phyloP scores from a whole-genome alignment of 257 asterid species.

The Nemophila menziesii region DNA sequence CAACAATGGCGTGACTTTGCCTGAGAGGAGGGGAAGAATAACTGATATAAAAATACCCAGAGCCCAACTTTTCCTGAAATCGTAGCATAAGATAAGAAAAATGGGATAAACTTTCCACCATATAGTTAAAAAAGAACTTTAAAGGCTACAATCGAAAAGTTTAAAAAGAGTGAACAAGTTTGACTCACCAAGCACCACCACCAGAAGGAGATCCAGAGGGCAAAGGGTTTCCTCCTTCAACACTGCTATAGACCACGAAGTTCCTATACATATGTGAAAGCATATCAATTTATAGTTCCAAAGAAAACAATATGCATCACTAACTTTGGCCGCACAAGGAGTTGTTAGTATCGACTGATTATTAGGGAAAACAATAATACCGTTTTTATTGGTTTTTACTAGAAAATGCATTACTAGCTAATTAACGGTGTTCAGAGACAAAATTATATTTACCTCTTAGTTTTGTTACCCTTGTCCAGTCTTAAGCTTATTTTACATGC shows the following conservation, averaged over 20 bases:
- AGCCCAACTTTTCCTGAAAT: slow-evolving; percentile 2
- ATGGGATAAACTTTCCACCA: background rate
- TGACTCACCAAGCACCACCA: background rate
- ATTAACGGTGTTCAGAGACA: background rate
- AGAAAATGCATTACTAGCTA: background rate
- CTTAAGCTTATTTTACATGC: slow-evolving; percentile 2
- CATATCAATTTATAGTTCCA: background rate
- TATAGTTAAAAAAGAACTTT: too few species aligned
- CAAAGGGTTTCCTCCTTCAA: slow-evolving; percentile 1
- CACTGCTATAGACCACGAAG: slow-evolving; percentile 1
- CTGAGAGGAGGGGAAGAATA: background rate
- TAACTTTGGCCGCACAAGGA: background rate
- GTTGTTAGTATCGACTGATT: background rate
- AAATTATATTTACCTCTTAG: background rate
- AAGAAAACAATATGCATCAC: background rate
- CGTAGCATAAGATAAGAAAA: too few species aligned
- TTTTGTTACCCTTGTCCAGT: background rate
- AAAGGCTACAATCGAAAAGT: background rate
- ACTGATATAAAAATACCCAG: background rate
- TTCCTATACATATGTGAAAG: background rate
- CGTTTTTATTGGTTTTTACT: too few species aligned
- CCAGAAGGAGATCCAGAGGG: slow-evolving; percentile 5
- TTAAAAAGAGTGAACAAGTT: background rate
- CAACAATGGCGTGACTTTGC: background rate
- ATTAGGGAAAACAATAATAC: too few species aligned